These are phyloP conservation scores for Cladosporium sp. DNA, from an alignment of 2,329 filamentous ascomycete species.

Conservation along the genomic window DNA sequence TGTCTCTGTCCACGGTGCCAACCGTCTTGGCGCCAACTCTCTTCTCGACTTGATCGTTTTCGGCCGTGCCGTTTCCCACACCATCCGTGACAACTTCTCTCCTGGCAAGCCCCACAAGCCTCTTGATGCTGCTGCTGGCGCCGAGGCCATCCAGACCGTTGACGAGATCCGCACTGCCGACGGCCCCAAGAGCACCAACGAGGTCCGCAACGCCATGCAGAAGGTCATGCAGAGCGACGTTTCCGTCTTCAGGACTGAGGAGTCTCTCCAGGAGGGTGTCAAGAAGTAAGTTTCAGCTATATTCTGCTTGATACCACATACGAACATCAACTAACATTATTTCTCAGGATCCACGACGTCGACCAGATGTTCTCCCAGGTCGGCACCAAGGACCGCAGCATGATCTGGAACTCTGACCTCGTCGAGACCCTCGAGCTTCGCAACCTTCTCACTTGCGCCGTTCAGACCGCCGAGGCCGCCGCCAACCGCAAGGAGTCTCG, in stretches of 20 bases:
- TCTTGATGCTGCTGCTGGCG: constrained; percentile 78
- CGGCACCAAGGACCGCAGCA: constrained; percentile 95
- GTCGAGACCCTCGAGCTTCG: constrained; percentile 94
- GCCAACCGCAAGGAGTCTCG: constrained; percentile 95
- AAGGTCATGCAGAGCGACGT: constrained; percentile 98
- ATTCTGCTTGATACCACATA: background rate
- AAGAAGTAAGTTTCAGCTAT: constrained; percentile 47
- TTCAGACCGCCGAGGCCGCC: constrained; percentile 87
- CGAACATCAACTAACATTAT: constrained; percentile 17
- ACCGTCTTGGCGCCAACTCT: constrained; percentile 96
- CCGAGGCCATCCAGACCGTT: constrained; percentile 78
- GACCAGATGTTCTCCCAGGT: constrained; percentile 77
- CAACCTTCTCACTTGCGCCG: constrained; percentile 93
- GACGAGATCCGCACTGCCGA: constrained; percentile 81
- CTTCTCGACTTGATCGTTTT: constrained; percentile 97
- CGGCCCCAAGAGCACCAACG: constrained; percentile 81
- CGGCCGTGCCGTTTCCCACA: constrained; percentile 94
- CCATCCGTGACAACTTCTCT: constrained; percentile 88
- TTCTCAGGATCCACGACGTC: constrained; percentile 65
- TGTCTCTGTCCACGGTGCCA: constrained; percentile 96
- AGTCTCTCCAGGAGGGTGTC: constrained; percentile 91
- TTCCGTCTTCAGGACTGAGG: constrained; percentile 91
- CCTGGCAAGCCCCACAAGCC: constrained; percentile 78
- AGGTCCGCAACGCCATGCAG: constrained; percentile 90
- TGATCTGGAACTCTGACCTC: constrained; percentile 99